Base-by-base conservation (phyloP, 2,329 filamentous ascomycete species). In the Pseudocercospora vitis region DNA sequence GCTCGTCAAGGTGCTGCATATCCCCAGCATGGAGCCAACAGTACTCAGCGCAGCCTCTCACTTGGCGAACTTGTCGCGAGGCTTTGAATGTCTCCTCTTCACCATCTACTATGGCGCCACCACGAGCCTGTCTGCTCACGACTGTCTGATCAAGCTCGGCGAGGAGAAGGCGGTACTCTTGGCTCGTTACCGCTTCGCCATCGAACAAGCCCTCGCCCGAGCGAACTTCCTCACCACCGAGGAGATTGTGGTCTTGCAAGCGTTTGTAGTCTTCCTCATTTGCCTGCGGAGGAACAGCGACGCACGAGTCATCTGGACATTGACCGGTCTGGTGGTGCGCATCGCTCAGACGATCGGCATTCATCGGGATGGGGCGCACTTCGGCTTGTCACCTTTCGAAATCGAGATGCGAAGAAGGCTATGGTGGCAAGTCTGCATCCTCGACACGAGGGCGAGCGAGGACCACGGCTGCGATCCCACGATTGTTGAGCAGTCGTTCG, bases 1-100 rank as follows among this genome's bases (percentile, higher is more conserved):
- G 0, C 70, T 90, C 7, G 76, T 87, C 62, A 90, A 89, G 66
- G 76, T 90, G 9, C 66, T 90, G 6, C 88, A 91, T 66, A 75
- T 87, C 0, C 87, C 86, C 0, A 84, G 84, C 2, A 80, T 84
- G 67, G 81, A 82, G 53, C 78, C 78, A 23, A 74, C 82, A 0
- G 78, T 90, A 31, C 77, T 83, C 14, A 77, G 82, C n/a, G 77
- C 85, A 1, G 77, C 82, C 29, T 78, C 77, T 28, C 42, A 28
- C 29, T 24, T 31, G 81, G 84, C 50, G 37, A 81, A 76, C 26
- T 74, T 90, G 1, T 73, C 77, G 46, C 83, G 79, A 59, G 75
- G 75, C 9, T 73, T 81, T 9, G 84, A 87, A 64, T 76, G 79
- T 3, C 68, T 86, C 21, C 68, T 86, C 1, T 85, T 87, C 62